phyloP scores from a whole-genome alignment of 1,284 basidiomycete genomes.

The Puccinia polysora region DNA sequence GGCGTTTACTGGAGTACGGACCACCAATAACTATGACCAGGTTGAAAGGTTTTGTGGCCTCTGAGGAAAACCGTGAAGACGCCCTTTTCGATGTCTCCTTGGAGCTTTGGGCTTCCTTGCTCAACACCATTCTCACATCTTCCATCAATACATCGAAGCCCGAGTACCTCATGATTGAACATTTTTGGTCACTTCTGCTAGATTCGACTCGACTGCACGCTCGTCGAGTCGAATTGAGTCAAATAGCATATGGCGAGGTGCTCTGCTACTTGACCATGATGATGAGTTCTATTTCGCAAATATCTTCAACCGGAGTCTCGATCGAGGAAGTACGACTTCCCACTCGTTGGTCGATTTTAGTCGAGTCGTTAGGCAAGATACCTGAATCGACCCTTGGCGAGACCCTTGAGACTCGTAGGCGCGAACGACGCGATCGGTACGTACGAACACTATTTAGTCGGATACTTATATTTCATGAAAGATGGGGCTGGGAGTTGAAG shows the following conservation, averaged over 20 bases:
- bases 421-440: constrained; percentile 35
- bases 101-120: constrained; percentile 26
- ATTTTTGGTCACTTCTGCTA: constrained; percentile 22
- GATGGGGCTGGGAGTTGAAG: constrained; percentile 30
- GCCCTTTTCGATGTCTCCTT: constrained; percentile 16
- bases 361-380: constrained; percentile 15
- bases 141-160: not conserved
- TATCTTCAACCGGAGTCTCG: not conserved
- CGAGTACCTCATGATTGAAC: not conserved
- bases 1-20: constrained; percentile 34
- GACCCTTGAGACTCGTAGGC: not conserved
- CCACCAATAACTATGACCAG: constrained; percentile 22
- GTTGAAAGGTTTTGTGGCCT: constrained; percentile 2
- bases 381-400: constrained; percentile 12
- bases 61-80: not conserved
- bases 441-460: constrained; percentile 20
- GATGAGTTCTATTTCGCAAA: constrained; percentile 30
- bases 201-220: constrained; percentile 7
- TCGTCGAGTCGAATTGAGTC: constrained; percentile 6
- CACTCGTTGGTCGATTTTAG: constrained; percentile 23
- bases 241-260: constrained; percentile 18
- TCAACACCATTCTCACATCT: constrained; percentile 23
- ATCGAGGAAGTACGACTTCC: not conserved
- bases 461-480: constrained; percentile 26
- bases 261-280: constrained; percentile 28